These are phyloP conservation scores for Schizochytrium sp. DNA, from an alignment of 108 stramenopile species.

Conservation along the genomic window DNA sequence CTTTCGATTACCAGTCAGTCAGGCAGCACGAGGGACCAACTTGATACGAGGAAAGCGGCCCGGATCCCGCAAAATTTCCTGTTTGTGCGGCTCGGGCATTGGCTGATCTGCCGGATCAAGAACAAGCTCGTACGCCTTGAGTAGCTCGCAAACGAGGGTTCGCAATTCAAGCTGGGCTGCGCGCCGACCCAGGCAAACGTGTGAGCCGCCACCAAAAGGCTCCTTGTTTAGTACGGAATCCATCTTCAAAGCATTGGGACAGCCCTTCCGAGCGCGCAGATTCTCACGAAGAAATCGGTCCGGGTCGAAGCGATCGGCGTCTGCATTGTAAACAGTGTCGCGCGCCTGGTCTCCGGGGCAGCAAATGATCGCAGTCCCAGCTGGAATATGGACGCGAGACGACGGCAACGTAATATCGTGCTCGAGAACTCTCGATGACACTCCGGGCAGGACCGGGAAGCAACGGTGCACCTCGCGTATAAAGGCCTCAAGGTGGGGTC, in stretches of 20 bases:
- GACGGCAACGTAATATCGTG: background rate
- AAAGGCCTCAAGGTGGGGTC: background rate
- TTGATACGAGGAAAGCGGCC: too few species aligned
- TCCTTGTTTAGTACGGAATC: background rate
- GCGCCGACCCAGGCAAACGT: background rate
- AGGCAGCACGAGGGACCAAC: too few species aligned
- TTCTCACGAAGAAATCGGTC: background rate
- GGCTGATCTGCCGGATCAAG: background rate
- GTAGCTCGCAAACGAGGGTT: background rate
- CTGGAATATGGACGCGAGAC: background rate
- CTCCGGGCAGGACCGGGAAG: background rate
- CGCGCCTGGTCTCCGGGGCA: too few species aligned
- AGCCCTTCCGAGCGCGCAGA: background rate
- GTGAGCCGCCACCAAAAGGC: background rate
- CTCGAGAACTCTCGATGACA: background rate
- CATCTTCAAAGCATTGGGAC: background rate
- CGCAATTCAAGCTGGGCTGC: background rate
- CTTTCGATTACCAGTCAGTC: too few species aligned
- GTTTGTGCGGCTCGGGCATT: too few species aligned
- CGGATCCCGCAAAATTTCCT: too few species aligned
- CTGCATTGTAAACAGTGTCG: background rate
- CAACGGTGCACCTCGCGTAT: background rate
- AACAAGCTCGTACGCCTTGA: background rate
- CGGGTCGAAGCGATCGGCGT: background rate
- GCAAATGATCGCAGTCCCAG: background rate